Percentiles rank a stretch among this genome's conserved stretches.
These are phyloP conservation scores for Leishmania guyanensis DNA, from an alignment of 208 protist genomes.

Conservation along the genomic window DNA sequence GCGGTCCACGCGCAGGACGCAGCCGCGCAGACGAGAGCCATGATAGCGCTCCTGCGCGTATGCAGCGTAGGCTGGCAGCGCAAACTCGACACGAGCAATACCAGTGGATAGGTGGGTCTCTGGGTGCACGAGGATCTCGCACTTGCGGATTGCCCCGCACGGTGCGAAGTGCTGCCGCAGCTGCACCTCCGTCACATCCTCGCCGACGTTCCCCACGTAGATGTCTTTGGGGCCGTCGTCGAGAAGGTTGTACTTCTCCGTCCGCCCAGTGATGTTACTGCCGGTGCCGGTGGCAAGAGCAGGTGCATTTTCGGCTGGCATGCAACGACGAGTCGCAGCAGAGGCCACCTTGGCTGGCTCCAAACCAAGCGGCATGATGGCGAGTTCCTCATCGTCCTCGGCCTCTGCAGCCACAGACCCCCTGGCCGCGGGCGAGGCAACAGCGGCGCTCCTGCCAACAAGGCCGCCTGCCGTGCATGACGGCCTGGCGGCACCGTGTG, in stretches of 20 bases:
- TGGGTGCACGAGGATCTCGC: slow-evolving; percentile 81
- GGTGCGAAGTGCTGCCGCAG: slow-evolving; percentile 77
- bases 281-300: slow-evolving; percentile 8
- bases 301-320: not conserved
- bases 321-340: slow-evolving; percentile 7
- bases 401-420: slow-evolving; percentile 2
- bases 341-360: slow-evolving; percentile 18
- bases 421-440: not conserved
- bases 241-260: slow-evolving; percentile 84
- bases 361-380: slow-evolving; percentile 49
- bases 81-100: slow-evolving; percentile 78
- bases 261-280: slow-evolving; percentile 69
- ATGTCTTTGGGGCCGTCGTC: slow-evolving; percentile 77
- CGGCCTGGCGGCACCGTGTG: slow-evolving; percentile 34
- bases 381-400: slow-evolving; percentile 30
- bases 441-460: not conserved
- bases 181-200: slow-evolving; percentile 76
- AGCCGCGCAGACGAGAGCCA: slow-evolving; percentile 79
- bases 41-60: slow-evolving; percentile 85
- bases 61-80: slow-evolving; percentile 79
- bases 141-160: slow-evolving; percentile 68
- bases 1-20: slow-evolving; percentile 83
- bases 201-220: slow-evolving; percentile 82
- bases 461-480: slow-evolving; percentile 4
- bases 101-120: slow-evolving; percentile 73